Base-by-base conservation (phyloP, 2,329 filamentous ascomycete species). In the Colletotrichum chlorophyti region DNA sequence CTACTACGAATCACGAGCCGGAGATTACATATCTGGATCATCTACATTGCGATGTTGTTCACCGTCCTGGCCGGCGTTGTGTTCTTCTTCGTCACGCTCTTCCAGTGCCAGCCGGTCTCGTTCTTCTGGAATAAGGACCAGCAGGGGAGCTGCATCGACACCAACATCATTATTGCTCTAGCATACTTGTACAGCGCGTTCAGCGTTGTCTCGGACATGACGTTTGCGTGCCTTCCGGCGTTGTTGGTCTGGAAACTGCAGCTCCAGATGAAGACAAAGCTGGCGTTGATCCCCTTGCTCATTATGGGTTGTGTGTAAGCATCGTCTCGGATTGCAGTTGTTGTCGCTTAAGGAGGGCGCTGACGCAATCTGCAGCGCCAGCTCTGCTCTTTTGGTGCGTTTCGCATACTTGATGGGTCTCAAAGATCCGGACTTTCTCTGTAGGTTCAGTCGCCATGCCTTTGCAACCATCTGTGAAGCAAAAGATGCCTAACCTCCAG, bases 171-270 rank as follows among this genome's bases (percentile, higher is more conserved):
- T 24, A 79, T 83, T 50, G 76, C 70, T 19, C 74, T 85, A 27
- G 81, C 78, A 6, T 83, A 83, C 54, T 67, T 81, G 3, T 83
- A 84, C 67, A 83, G 80, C 61, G 76, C 72, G 2, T 72, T 77
- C 21, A 80, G 77, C 34, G 78, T 81, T 31, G 66, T 79, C 24
- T 79, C 76, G 37, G 83, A 85, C 65, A 77, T 83, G 47, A 78
- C 76, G 0, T 75, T 83, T 49, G 81, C 80, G 5, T 66, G 84
- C 10, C 66, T 85, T 4, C 83, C 82, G 0, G 75, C 82, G 8
- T 80, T 81, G 58, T 72, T 88, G 4, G 75, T 88, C 1, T 81
- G 76, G 72, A 76, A 78, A 23, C 67, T 87, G 24, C 78, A 85
- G 53, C 85, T 88, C 78, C 78, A 78, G 41, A 64, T 61, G 7